phyloP scores from a whole-genome alignment of 2,329 filamentous ascomycete genomes.

The Fusarium sp. region DNA sequence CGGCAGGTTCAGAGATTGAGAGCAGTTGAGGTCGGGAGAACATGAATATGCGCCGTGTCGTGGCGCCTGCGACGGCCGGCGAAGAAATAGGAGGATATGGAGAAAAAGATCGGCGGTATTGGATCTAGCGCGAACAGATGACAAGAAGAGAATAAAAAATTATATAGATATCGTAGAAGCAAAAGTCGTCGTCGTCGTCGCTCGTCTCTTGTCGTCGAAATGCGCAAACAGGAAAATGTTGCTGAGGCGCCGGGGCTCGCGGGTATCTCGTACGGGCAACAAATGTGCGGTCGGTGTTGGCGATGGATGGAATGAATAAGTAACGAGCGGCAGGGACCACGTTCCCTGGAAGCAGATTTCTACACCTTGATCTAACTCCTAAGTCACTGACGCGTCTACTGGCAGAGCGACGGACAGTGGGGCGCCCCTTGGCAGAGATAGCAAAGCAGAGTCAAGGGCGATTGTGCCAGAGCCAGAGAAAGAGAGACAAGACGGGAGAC shows the following conservation, averaged over 20 bases:
- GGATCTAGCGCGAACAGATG: conserved; percentile 22
- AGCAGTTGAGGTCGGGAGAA: conserved; percentile 48
- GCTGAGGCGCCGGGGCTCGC: conserved; percentile 16
- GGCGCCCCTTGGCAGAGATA: conserved; percentile 36
- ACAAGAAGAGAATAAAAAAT: conserved; percentile 12
- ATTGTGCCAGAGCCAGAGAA: neutral
- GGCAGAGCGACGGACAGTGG: conserved; percentile 40
- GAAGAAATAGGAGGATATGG: conserved; percentile 34
- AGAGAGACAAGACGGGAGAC: conserved; percentile 17
- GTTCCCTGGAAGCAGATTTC: conserved; percentile 45
- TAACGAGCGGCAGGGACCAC: conserved; percentile 51
- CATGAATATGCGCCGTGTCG: conserved; percentile 49
- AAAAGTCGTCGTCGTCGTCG: conserved; percentile 33
- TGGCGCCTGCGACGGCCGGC: conserved; percentile 43
- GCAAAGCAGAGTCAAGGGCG: conserved; percentile 27
- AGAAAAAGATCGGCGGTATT: conserved; percentile 25
- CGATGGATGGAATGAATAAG: conserved; percentile 41
- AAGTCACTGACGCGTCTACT: conserved; percentile 47
- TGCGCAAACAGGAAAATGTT: conserved; percentile 17
- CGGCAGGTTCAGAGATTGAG: conserved; percentile 60
- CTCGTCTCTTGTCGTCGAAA: conserved; percentile 38
- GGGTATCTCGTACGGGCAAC: conserved; percentile 31
- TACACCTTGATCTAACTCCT: conserved; percentile 22
- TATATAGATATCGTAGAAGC: conserved; percentile 25
- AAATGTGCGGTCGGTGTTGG: conserved; percentile 8